Percentiles rank a stretch among this genome's conserved stretches.
Evolutionary conservation across 257 asterid species (phyloP).

Genomic region (Jasminum sambac): DNA sequence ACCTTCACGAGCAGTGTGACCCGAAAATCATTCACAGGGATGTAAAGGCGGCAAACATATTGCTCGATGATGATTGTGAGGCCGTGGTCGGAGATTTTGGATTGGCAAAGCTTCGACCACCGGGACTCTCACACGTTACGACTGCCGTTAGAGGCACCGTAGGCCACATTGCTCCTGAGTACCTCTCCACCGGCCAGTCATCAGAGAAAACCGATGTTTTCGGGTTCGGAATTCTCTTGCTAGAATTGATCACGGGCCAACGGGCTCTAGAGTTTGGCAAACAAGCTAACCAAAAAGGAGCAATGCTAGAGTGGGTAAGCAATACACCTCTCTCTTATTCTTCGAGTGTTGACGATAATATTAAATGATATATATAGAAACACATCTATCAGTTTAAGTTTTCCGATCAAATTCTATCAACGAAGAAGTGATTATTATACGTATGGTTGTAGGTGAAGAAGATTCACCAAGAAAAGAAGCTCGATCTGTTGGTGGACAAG

Average conservation of each 20-base stretch:
- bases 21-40: slow-evolving; percentile 96
- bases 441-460: slow-evolving; percentile 65
- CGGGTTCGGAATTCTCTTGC: slow-evolving; percentile 85
- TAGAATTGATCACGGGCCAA: slow-evolving; percentile 88
- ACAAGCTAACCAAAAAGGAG: slow-evolving; percentile 87
- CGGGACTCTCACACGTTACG: slow-evolving; percentile 87
- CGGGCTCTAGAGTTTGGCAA: slow-evolving; percentile 94
- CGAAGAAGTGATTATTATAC: neutral
- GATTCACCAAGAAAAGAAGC: slow-evolving; percentile 83
- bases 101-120: slow-evolving; percentile 91
- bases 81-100: slow-evolving; percentile 98
- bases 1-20: slow-evolving; percentile 94
- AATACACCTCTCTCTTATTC: neutral
- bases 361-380: too few species aligned
- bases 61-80: slow-evolving; percentile 83
- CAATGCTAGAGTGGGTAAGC: slow-evolving; percentile 97
- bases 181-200: slow-evolving; percentile 92
- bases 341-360: neutral
- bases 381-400: too few species aligned
- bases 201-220: slow-evolving; percentile 95
- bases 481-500: slow-evolving; percentile 77
- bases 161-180: slow-evolving; percentile 97
- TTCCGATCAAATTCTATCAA: neutral
- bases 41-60: slow-evolving; percentile 92
- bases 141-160: slow-evolving; percentile 98